Base-by-base conservation (phyloP, 306 rosid species). In the Cicer yamashitae region DNA sequence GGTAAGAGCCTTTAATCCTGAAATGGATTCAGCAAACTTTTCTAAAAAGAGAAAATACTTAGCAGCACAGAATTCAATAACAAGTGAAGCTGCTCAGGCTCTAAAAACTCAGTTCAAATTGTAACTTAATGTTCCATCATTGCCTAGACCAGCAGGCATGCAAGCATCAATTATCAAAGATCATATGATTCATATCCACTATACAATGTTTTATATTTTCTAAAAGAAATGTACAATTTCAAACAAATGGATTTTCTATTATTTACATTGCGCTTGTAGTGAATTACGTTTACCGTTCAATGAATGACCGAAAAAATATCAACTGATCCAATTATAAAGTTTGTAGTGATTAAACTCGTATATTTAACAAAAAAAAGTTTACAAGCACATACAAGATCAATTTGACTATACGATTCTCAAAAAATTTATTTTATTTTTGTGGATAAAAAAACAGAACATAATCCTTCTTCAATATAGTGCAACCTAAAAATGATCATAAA, bases 21-120 rank as follows among this genome's bases (percentile, higher is more conserved):
- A 50, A 22, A 46, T 30, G 25, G 74, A 44, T 75, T 63, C 57
- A 34, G 7, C 15, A 59, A 67, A 67, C 71, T 40, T 38, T 40
- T 57, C 41, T 43, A 20, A 40, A 38, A 1, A 40, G 18, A 69
- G 10, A 30, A 51, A 58, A 39, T 59, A 10, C 20, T 40, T 11
- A 71, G 47, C 53, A 66, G 25, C 56, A 50, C 20, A 70, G 8
- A 71, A 40, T 71, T 41, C 7, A 71, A 56, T 53, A 39, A 54
- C 11, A 56, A 45, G 38, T 43, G 67, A 60, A 68, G 73, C 53
- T 59, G 58, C 34, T 53, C 6, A 40, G 43, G 25, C 64, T 54
- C 15, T 43, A 65, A 43, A 37, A 37, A 8, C 37, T 25, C 53
- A 50, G 44, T 43, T 40, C 44, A 1, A 66, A 39, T 11, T 39